Conservation (phyloP, 2,329 filamentous ascomycete genomes). For the Paraphoma chrysanthemicola region DNA sequence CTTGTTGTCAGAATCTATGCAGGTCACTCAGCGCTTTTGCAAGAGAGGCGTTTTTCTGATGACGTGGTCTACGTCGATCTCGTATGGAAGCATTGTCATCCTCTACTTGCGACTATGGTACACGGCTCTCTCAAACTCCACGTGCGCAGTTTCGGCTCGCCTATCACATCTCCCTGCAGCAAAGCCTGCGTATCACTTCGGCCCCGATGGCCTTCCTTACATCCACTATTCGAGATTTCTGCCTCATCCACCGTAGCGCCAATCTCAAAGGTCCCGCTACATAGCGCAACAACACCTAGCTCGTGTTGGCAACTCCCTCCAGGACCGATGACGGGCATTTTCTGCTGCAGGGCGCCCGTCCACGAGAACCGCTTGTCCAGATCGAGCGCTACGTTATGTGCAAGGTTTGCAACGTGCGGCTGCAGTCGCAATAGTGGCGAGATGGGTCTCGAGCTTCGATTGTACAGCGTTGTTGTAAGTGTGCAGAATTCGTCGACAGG, state of each 20-base stretch:
- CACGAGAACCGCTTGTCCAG: conserved; percentile 82
- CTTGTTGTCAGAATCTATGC: no score
- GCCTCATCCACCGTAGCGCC: conserved; percentile 83
- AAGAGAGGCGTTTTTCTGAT: no score
- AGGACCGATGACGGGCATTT: conserved; percentile 68
- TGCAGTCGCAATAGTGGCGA: conserved; percentile 77
- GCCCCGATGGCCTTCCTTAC: conserved; percentile 21
- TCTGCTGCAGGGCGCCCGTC: conserved; percentile 83
- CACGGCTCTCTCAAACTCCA: conserved; percentile 56
- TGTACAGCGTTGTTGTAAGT: conserved; percentile 74
- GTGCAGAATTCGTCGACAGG: conserved; percentile 70
- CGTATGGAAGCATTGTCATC: no score
- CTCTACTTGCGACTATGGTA: conserved; percentile 48
- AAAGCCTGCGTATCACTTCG: conserved; percentile 35
- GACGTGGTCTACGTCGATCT: no score
- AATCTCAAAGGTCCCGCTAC: conserved; percentile 82
- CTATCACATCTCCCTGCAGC: conserved; percentile 37
- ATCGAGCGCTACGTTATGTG: conserved; percentile 76
- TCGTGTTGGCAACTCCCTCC: conserved; percentile 66
- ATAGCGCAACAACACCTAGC: conserved; percentile 77
- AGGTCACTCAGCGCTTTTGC: no score
- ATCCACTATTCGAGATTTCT: conserved; percentile 50
- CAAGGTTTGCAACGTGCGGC: conserved; percentile 76
- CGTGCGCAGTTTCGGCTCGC: conserved; percentile 49
- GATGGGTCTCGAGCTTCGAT: conserved; percentile 73